Percentiles rank a stretch among this genome's conserved stretches.
These are phyloP conservation scores for Yarrowia sp. DNA, from an alignment of 805 yeast genomes.

Conservation along the genomic window DNA sequence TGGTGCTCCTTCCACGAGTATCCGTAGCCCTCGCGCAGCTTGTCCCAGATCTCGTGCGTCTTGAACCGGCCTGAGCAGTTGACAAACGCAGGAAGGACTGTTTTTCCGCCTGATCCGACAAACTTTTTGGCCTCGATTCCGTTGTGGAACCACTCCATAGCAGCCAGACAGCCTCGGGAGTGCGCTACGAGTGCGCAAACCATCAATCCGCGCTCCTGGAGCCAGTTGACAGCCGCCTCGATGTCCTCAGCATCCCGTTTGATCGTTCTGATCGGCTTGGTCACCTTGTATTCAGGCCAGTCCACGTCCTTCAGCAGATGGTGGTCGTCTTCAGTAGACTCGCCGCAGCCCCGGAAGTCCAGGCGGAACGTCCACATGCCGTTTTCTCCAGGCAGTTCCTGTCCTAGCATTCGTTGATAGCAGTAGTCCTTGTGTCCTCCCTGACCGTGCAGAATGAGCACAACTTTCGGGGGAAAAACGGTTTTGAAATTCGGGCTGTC, in stretches of 20 bases:
- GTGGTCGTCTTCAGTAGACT: slow-evolving; percentile 53
- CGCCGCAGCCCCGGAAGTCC: slow-evolving; percentile 86
- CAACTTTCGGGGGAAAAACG: slow-evolving; percentile 40
- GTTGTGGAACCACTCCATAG: slow-evolving; percentile 65
- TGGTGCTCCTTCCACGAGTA: slow-evolving; percentile 39
- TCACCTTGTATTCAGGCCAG: slow-evolving; percentile 31
- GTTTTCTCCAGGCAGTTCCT: slow-evolving; percentile 51
- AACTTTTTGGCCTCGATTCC: background rate
- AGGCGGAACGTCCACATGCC: slow-evolving; percentile 71
- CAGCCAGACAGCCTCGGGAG: slow-evolving; percentile 75
- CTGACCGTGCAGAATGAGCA: slow-evolving; percentile 75
- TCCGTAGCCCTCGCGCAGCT: slow-evolving; percentile 45
- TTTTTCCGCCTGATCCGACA: slow-evolving; percentile 31
- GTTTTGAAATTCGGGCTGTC: slow-evolving; percentile 13
- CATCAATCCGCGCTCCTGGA: slow-evolving; percentile 31
- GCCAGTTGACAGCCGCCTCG: slow-evolving; percentile 37
- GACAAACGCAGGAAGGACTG: slow-evolving; percentile 58
- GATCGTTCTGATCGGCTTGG: slow-evolving; percentile 52
- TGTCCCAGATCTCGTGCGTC: slow-evolving; percentile 39
- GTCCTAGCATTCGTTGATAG: slow-evolving; percentile 65
- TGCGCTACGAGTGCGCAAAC: slow-evolving; percentile 64
- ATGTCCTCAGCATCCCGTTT: slow-evolving; percentile 69
- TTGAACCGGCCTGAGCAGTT: slow-evolving; percentile 70
- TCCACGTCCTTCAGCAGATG: slow-evolving; percentile 33
- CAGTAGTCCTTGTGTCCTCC: slow-evolving; percentile 82